These are phyloP conservation scores for Barnettozyma sp. DNA, from an alignment of 805 yeast genomes.

Conservation along the genomic window DNA sequence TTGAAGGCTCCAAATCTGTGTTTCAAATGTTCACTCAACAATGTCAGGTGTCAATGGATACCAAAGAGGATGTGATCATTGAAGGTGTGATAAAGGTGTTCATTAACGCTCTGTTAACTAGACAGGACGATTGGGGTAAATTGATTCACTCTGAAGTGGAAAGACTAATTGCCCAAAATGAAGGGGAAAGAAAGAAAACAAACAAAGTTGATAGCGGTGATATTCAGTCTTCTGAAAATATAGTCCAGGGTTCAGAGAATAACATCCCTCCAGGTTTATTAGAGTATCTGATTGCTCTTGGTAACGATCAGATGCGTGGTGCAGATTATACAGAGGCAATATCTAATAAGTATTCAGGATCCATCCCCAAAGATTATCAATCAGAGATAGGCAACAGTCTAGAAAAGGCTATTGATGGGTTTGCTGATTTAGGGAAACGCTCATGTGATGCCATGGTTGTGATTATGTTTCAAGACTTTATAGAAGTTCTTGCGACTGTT, in stretches of 20 bases:
- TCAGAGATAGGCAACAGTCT: slow-evolving; percentile 51
- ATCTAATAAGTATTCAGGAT: slow-evolving; percentile 54
- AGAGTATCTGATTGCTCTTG: slow-evolving; percentile 76
- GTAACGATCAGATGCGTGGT: slow-evolving; percentile 74
- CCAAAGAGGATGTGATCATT: slow-evolving; percentile 72
- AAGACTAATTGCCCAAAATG: slow-evolving; percentile 24
- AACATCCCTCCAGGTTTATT: slow-evolving; percentile 72
- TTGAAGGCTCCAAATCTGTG: slow-evolving; percentile 74
- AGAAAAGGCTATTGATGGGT: slow-evolving; percentile 68
- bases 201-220: slow-evolving; percentile 28
- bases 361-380: slow-evolving; percentile 58
- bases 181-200: slow-evolving; percentile 24
- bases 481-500: slow-evolving; percentile 46
- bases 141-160: slow-evolving; percentile 49
- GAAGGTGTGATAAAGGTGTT: slow-evolving; percentile 74
- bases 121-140: slow-evolving; percentile 58
- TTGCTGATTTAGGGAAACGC: slow-evolving; percentile 63
- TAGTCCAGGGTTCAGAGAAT: too few species aligned
- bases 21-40: slow-evolving; percentile 85
- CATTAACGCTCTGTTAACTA: slow-evolving; percentile 47
- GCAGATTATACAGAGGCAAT: slow-evolving; percentile 67
- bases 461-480: slow-evolving; percentile 67
- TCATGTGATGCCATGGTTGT: slow-evolving; percentile 49
- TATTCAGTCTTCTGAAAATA: slow-evolving; percentile 33
- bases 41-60: slow-evolving; percentile 79